Percentiles rank a stretch among this genome's conserved stretches.
These are phyloP conservation scores for Lactifluus subvellereus DNA, from an alignment of 768 basidiomycete genomes.

Conservation along the genomic window DNA sequence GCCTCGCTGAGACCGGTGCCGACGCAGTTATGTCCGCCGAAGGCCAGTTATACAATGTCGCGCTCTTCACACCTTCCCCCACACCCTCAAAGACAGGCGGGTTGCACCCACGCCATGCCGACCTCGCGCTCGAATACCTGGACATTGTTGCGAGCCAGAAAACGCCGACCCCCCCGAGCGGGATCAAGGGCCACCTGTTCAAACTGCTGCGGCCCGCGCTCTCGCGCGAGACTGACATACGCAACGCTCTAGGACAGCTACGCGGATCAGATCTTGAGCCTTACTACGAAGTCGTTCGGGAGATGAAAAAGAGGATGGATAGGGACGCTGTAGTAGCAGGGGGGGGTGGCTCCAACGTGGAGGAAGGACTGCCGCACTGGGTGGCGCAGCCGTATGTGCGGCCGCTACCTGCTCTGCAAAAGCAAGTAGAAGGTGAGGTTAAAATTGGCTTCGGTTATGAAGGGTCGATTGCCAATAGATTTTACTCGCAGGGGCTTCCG, in stretches of 20 bases:
- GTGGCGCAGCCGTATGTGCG: slow-evolving; percentile 68
- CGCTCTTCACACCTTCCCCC: slow-evolving; percentile 50
- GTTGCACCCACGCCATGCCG: slow-evolving; percentile 50
- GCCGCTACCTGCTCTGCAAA: slow-evolving; percentile 26
- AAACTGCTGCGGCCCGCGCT: slow-evolving; percentile 83
- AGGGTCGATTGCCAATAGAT: not conserved
- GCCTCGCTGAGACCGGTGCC: slow-evolving; percentile 77
- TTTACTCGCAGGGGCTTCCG: not conserved
- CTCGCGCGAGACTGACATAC: slow-evolving; percentile 56
- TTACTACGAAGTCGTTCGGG: slow-evolving; percentile 50
- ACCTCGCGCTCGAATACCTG: slow-evolving; percentile 83
- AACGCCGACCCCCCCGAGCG: slow-evolving; percentile 66
- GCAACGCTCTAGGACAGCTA: slow-evolving; percentile 62
- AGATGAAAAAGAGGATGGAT: slow-evolving; percentile 56
- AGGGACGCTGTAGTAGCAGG: slow-evolving; percentile 40
- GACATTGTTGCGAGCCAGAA: slow-evolving; percentile 64
- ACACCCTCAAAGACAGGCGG: slow-evolving; percentile 22
- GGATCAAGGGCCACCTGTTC: slow-evolving; percentile 90
- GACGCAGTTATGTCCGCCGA: slow-evolving; percentile 96
- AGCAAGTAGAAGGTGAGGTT: slow-evolving; percentile 3
- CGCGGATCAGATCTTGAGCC: slow-evolving; percentile 17
- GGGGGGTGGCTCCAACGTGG: slow-evolving; percentile 36
- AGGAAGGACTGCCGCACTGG: slow-evolving; percentile 57
- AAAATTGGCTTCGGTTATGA: not conserved
- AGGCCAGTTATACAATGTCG: slow-evolving; percentile 89